These are phyloP conservation scores for Beauveria sp. DNA, from an alignment of 2,329 filamentous ascomycete species.

Conservation along the genomic window DNA sequence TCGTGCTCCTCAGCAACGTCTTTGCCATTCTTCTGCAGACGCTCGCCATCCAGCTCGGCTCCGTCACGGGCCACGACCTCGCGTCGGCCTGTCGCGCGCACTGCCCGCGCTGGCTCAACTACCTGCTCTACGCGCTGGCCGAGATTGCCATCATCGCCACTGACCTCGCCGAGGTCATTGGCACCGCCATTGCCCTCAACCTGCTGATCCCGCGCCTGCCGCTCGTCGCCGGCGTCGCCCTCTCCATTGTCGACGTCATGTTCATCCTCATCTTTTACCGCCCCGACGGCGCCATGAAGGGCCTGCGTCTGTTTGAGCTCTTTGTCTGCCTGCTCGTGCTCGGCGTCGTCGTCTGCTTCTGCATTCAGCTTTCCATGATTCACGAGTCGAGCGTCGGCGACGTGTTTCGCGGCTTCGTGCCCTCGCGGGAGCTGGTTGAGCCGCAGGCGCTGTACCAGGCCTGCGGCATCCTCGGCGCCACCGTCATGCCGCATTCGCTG, in stretches of 20 bases:
- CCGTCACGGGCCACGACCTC: constrained; percentile 60
- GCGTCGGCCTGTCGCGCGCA: constrained; percentile 59
- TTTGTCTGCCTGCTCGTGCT: constrained; percentile 57
- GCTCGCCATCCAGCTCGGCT: constrained; percentile 61
- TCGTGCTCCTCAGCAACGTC: constrained; percentile 61
- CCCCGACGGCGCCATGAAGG: constrained; percentile 49
- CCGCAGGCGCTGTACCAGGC: constrained; percentile 49
- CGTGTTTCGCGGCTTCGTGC: constrained; percentile 59
- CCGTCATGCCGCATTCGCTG: constrained; percentile 63
- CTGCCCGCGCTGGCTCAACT: constrained; percentile 58
- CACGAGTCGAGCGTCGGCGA: constrained; percentile 44
- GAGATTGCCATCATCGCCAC: constrained; percentile 65
- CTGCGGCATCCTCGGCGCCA: constrained; percentile 70
- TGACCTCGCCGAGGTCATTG: constrained; percentile 65
- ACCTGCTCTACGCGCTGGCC: constrained; percentile 52
- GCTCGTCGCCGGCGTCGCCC: constrained; percentile 58
- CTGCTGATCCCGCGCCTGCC: constrained; percentile 56
- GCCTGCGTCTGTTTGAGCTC: constrained; percentile 54
- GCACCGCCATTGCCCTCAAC: constrained; percentile 62
- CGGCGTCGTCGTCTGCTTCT: constrained; percentile 58
- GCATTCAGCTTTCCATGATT: constrained; percentile 59
- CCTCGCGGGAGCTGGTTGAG: constrained; percentile 46
- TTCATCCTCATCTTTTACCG: constrained; percentile 60
- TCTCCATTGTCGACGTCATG: constrained; percentile 62
- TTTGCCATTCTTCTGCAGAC: constrained; percentile 65